Evolutionary conservation across 1,139 yeast genomes (phyloP), one percentile per base, ranked within the genome.

Genomic region (Diutina neorugosa): DNA sequence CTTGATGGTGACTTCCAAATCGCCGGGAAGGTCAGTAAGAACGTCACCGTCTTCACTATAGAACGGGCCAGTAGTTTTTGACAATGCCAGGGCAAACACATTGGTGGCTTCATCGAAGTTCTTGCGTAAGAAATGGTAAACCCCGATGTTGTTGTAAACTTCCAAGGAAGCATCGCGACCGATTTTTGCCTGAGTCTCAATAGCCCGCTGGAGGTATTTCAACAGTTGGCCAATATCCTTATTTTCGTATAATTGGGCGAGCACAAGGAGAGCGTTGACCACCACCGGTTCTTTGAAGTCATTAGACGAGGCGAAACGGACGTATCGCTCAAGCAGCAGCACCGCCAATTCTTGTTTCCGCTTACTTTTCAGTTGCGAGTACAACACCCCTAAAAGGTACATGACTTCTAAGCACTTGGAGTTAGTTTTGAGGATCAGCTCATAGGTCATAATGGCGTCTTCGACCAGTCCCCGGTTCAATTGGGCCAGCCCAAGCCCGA

Each of bases 401-500:
- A 81, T 77, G 1, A 86, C 86, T 65, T 91, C 97, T 52, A 85
- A 71, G 54, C 87, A 77, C 61, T 82, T 84, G 20, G 89, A 84
- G 61, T 84, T 77, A 25, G 78, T 73, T 59, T 85, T 81, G 55
- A 84, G 77, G 53, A 89, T 74, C 50, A 80, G 80, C 64, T 93
- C 98, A 63, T 87, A 86, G 0, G 96, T 84, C 58, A 91, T 76
- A 56, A 85, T 80, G 12, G 98, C 94, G 63, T 91, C 98, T 60
- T 89, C 91, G 16, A 78, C 67, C 52, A 87, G 82, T 41, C 85
- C 81, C 64, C 90, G 82, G 55, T 82, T 76, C 57, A 84, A 77
- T 63, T 89, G 93, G 3, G 96, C 81, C 65, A 89, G 94, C 0
- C 96, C 97, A 57, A 87, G 77, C 31, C 96, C 98, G 54, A 91